Evolutionary conservation across 208 protist genomes (phyloP), one percentile per base, ranked within the genome.

Genomic region (Leishmania aethiopica): DNA sequence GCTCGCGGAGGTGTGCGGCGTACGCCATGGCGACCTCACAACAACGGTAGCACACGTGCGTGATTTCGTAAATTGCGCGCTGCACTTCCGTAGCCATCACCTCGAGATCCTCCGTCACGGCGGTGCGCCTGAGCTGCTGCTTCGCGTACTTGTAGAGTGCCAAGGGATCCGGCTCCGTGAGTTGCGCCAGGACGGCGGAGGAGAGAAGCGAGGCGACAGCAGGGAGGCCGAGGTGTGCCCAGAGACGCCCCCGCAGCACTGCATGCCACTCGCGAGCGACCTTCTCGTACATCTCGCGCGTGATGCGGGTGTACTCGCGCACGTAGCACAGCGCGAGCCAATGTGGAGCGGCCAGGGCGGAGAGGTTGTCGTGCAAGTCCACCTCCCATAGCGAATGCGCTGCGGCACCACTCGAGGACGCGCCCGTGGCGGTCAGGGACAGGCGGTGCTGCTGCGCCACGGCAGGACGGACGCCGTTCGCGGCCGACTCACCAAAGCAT

Each of bases 161-260:
- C 32, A 55, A 71, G 2, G 72, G 62, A 25, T 81, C 64, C 0
- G 90, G 89, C 40, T 74, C 74, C 3, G 90, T 79, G 70, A 95
- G 51, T n/a, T 91, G 90, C 64, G 89, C 90, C 62, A 96, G 72
- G 1, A 96, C 51, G 2, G 91, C 89, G 57, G 89, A 88, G 25
- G 78, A 81, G 32, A 96, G 79, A 59, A 96, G 86, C 42, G 84
- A 35, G 0, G 87, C 91, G 45, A 83, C 82, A 40, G 82, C 59
- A 1, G 93, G 93, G n/a, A 96, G 84, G 0, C 76, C 72, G 2
- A 88, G 83, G 45, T 88, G 80, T 60, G 60, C 42, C 78, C 80
- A 42, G 37, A 80, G 71, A 8, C 75, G 81, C 1, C 76, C 67
- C 7, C 47, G 80, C 60, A 90, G 75, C 40, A 89, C 79, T 37